A percentile compares a stretch with the other conserved stretches of the same genome.
phyloP scores from a whole-genome alignment of 768 basidiomycete species.

The Hemileccinum impolitum region DNA sequence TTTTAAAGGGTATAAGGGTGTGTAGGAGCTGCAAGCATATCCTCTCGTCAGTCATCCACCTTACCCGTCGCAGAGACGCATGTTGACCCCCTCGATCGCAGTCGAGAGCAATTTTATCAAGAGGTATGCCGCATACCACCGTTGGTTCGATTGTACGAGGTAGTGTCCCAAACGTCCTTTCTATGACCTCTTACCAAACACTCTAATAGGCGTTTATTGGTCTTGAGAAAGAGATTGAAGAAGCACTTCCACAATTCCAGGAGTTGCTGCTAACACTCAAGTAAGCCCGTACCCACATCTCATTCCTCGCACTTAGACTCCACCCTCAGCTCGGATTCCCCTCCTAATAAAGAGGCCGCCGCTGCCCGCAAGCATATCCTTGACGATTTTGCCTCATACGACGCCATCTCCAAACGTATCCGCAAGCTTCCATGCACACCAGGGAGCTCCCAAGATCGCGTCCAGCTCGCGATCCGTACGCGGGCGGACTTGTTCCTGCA shows the following conservation, averaged over 20 bases:
- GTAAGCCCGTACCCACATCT: constrained; percentile 32
- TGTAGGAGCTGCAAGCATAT: constrained; percentile 81
- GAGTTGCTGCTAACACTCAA: constrained; percentile 72
- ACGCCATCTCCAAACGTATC: constrained; percentile 83
- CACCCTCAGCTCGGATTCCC: constrained; percentile 37
- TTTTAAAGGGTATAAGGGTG: constrained; percentile 83
- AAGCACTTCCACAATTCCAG: constrained; percentile 81
- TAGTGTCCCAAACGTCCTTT: constrained; percentile 25
- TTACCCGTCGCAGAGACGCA: background rate
- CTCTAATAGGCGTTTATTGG: constrained; percentile 55
- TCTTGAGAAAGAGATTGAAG: constrained; percentile 89
- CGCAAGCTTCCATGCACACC: constrained; percentile 62
- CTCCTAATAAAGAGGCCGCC: constrained; percentile 64
- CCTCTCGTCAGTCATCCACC: constrained; percentile 60
- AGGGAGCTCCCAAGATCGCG: constrained; percentile 74
- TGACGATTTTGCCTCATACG: constrained; percentile 85
- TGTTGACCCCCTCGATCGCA: constrained; percentile 26
- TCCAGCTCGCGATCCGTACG: constrained; percentile 78
- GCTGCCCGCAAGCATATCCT: constrained; percentile 76
- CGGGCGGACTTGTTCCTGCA: constrained; percentile 80
- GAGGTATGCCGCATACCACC: constrained; percentile 57
- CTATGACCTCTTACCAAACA: background rate
- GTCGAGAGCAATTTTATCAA: constrained; percentile 76
- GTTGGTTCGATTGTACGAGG: constrained; percentile 71
- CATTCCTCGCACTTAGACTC: constrained; percentile 11